A percentile compares a stretch with the other conserved stretches of the same genome.
Evolutionary conservation across 495 filamentous ascomycete genomes (phyloP).

Genomic region (Hyaloscypha bicolor): DNA sequence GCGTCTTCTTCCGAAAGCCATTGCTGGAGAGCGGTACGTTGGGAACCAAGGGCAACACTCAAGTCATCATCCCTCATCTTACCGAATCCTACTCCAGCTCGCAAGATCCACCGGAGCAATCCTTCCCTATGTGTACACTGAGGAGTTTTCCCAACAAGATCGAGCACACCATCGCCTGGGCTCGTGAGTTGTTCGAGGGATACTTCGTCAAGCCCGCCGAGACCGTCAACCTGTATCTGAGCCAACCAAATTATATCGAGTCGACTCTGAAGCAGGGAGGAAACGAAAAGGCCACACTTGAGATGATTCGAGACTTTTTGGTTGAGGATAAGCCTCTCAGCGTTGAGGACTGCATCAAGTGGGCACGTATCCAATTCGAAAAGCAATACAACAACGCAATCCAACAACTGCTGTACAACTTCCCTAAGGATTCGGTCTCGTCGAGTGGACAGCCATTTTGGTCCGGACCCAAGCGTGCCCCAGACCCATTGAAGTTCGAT

Average conservation of each 20-base stretch:
- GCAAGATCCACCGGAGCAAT: conserved; percentile 97
- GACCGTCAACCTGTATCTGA: conserved; percentile 92
- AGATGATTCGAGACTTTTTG: conserved; percentile 88
- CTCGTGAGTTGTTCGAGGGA: conserved; percentile 89
- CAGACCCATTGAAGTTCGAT: conserved; percentile 88
- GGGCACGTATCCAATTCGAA: conserved; percentile 93
- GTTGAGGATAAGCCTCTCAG: conserved; percentile 89
- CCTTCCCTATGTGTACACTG: conserved; percentile 98
- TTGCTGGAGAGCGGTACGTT: conserved; percentile 95
- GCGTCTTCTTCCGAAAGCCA: conserved; percentile 98
- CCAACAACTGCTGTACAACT: conserved; percentile 95
- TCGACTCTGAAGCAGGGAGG: conserved; percentile 90
- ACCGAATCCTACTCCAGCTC: conserved; percentile 99
- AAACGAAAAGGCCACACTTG: conserved; percentile 93
- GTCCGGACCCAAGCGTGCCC: conserved; percentile 98
- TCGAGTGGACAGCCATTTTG: conserved; percentile 91
- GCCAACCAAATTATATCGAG: conserved; percentile 87
- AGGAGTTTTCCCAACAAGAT: conserved; percentile 98
- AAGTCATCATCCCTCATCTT: conserved; percentile 86
- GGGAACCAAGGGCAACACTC: conserved; percentile 97
- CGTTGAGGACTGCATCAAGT: conserved; percentile 94
- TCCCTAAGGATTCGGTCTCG: conserved; percentile 90
- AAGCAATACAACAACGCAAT: conserved; percentile 97
- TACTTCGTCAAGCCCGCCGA: conserved; percentile 94
- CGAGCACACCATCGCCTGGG: conserved; percentile 99